These are phyloP conservation scores for Bacterosira constricta DNA, from an alignment of 108 stramenopile genomes.

Conservation along the genomic window DNA sequence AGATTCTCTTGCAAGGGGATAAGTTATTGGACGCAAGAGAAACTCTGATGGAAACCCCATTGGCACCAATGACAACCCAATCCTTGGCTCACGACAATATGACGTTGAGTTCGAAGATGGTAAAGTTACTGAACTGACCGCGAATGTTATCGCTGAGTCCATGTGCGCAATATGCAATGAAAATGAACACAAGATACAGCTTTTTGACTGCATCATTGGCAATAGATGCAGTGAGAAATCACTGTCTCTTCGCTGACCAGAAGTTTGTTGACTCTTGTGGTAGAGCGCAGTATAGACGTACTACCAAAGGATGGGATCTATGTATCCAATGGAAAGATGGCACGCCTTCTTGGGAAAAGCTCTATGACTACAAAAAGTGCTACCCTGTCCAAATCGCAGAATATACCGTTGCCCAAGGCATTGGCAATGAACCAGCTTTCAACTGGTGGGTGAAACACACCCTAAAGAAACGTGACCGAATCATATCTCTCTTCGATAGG, in stretches of 20 bases:
- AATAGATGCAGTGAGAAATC: not conserved
- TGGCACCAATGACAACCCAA: conserved; percentile 13
- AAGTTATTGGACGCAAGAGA: conserved; percentile 35
- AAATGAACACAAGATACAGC: not conserved
- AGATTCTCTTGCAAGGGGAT: conserved; percentile 2
- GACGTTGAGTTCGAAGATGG: conserved; percentile 30
- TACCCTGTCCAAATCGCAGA: conserved; percentile 19
- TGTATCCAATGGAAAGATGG: conserved; percentile 50
- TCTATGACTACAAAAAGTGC: conserved; percentile 13
- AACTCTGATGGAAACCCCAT: conserved; percentile 39
- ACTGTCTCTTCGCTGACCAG: not conserved
- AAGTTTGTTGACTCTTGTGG: not conserved
- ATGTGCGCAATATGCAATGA: conserved; percentile 1
- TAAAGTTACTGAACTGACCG: conserved; percentile 14
- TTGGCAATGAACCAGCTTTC: conserved; percentile 25
- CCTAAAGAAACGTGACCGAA: conserved; percentile 6
- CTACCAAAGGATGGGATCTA: conserved; percentile 38
- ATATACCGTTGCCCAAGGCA: conserved; percentile 5
- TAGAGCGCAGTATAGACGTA: not conserved
- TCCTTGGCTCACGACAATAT: conserved; percentile 31
- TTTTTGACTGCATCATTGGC: conserved; percentile 6
- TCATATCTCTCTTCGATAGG: conserved; percentile 8
- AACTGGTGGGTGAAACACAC: conserved; percentile 21
- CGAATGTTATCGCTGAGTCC: conserved; percentile 9
- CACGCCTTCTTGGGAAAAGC: conserved; percentile 20